Base-by-base conservation (phyloP, 75 land plant species). In the Picea sitchensis region DNA sequence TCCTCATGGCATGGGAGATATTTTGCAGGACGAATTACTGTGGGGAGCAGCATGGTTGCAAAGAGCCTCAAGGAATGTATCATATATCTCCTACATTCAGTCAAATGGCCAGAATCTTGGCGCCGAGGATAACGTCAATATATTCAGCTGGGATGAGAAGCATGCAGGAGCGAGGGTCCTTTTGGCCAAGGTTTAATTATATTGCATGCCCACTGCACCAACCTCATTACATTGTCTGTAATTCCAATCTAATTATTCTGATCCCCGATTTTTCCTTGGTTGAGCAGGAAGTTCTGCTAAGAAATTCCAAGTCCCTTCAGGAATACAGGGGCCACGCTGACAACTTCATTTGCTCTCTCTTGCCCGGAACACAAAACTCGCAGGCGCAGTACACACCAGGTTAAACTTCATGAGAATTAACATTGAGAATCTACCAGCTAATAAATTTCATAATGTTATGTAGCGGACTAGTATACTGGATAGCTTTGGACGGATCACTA, bases 61-160 rank as follows among this genome's bases (percentile, higher is more conserved):
- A 0, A 83, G 76, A 56, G 93, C 93, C 17, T 87, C 95, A 9
- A 84, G 86, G 14, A 81, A 89, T 47, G 59, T 12, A 8, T 73
- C 59, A 1, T 91, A 91, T 74, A 26, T 80, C 36, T 80, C 81
- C 41, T 83, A 81, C 20, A 31, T 87, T 23, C 83, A 86, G 56
- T 73, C 78, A 41, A 92, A 95, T 77, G 93, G 90, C 1, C 89
- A 87, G 11, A 80, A 84, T 0, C 59, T 82, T 31, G 89, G 89
- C 0, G 83, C 79, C 41, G 76, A 81, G 63, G 91, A 88, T 11
- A 58, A 14, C 14, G 67, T 82, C 18, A 94, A 95, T 62, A 82
- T 88, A 23, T 96, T 94, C 79, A 84, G 89, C 80, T 96, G 99
- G 99, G 99, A 96, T 73, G 90, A 96, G 72, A 96, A 96, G 78